A percentile compares a stretch with the other conserved stretches of the same genome.
Evolutionary conservation across 306 rosid species (phyloP).

Genomic region (Adenanthera pavonina): DNA sequence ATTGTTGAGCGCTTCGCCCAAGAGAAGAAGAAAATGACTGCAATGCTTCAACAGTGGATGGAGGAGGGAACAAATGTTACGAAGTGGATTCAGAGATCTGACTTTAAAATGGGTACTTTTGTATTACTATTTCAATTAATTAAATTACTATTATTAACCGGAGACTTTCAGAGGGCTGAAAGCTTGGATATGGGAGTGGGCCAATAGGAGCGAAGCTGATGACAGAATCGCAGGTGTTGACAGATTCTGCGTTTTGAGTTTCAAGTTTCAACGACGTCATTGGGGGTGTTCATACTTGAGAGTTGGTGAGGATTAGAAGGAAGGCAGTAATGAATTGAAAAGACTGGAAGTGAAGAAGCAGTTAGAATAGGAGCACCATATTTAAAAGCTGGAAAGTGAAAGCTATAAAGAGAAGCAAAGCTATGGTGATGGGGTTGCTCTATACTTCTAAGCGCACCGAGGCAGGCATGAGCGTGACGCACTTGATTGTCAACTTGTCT

Average conservation of each 20-base stretch:
- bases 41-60: not conserved
- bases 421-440: not conserved
- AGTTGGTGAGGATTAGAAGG: not conserved
- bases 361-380: slow-evolving; percentile 37
- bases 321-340: not conserved
- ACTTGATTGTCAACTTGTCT: slow-evolving; percentile 7
- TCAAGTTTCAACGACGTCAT: slow-evolving; percentile 32
- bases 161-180: slow-evolving; percentile 34
- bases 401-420: not conserved
- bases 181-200: slow-evolving; percentile 33
- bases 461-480: not conserved
- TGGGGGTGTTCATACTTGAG: slow-evolving; percentile 21
- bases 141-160: not conserved
- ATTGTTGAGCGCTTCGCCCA: slow-evolving; percentile 16
- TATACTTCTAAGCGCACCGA: not conserved
- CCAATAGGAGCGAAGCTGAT: slow-evolving; percentile 32
- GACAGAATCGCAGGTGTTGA: slow-evolving; percentile 32
- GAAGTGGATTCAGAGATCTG: slow-evolving; percentile 26
- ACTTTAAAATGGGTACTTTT: slow-evolving; percentile 4
- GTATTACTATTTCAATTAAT: too few species aligned
- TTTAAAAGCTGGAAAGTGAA: slow-evolving; percentile 29
- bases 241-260: slow-evolving; percentile 19
- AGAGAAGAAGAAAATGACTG: slow-evolving; percentile 9
- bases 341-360: slow-evolving; percentile 23
- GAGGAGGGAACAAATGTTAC: slow-evolving; percentile 22